Evolutionary conservation across 1,139 yeast species (phyloP).

Genomic region (Yamadazyma trypodendri): DNA sequence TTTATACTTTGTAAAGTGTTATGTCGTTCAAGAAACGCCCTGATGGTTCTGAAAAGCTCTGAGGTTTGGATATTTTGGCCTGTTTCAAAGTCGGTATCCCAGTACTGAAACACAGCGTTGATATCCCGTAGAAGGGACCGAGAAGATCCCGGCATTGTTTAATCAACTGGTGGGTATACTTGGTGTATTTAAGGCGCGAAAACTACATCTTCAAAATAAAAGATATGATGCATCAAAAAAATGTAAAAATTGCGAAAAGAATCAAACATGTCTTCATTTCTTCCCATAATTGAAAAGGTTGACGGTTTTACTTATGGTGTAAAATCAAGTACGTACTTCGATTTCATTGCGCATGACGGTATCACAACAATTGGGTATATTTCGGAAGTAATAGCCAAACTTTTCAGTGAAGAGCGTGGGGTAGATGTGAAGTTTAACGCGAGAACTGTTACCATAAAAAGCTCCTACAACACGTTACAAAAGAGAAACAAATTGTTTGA

Average conservation of each 20-base stretch:
- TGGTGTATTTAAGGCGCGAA: conserved; percentile 1
- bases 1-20: conserved; percentile 34
- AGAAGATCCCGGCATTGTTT: conserved; percentile 28
- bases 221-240: neutral
- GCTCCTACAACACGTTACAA: conserved; percentile 42
- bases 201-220: neutral
- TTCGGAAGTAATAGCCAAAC: conserved; percentile 42
- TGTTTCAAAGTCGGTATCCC: conserved; percentile 20
- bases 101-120: conserved; percentile 26
- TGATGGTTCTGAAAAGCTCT: conserved; percentile 12
- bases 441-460: conserved; percentile 35
- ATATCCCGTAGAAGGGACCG: conserved; percentile 33
- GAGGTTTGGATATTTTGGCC: conserved; percentile 14
- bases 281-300: conserved; percentile 32
- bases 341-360: conserved; percentile 52
- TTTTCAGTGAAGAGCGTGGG: conserved; percentile 27
- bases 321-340: conserved; percentile 25
- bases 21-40: conserved; percentile 35
- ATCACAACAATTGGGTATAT: conserved; percentile 50
- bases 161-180: too few species aligned
- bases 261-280: neutral
- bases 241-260: too few species aligned
- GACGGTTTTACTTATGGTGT: conserved; percentile 48
- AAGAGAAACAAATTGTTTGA: conserved; percentile 47
- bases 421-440: conserved; percentile 32